These are phyloP conservation scores for Cladosporium sp. DNA, from an alignment of 2,329 filamentous ascomycete species.

Conservation along the genomic window DNA sequence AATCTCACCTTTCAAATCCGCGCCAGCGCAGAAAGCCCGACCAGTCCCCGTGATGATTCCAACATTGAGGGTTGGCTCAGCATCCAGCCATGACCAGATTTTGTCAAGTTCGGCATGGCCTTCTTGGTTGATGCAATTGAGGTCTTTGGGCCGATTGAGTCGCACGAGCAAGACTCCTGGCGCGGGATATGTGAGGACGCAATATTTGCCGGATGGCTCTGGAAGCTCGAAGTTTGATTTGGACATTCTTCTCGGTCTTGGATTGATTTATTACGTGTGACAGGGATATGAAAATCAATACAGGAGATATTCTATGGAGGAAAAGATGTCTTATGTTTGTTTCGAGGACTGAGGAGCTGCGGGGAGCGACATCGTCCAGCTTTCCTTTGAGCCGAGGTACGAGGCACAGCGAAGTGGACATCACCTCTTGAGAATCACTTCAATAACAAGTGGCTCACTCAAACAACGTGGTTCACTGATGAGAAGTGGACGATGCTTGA, in stretches of 20 bases:
- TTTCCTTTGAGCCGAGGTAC: neutral
- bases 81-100: slow-evolving; percentile 31
- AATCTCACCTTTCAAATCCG: slow-evolving; percentile 32
- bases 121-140: slow-evolving; percentile 33
- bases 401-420: neutral
- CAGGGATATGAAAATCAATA: neutral
- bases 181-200: slow-evolving; percentile 29
- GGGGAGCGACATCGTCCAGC: too few relatives aligned
- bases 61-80: slow-evolving; percentile 27
- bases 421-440: too few relatives aligned
- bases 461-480: too few relatives aligned
- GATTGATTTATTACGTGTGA: neutral
- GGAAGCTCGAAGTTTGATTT: slow-evolving; percentile 21
- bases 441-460: too few relatives aligned
- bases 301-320: too few relatives aligned
- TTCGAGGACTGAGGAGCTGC: neutral
- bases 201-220: slow-evolving; percentile 22
- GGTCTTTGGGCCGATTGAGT: slow-evolving; percentile 31
- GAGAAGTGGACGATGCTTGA: too few relatives aligned
- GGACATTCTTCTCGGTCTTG: slow-evolving; percentile 10
- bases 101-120: slow-evolving; percentile 29
- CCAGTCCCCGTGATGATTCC: slow-evolving; percentile 34
- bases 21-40: slow-evolving; percentile 33
- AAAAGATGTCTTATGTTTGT: too few relatives aligned
- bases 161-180: slow-evolving; percentile 30